Base-by-base conservation (phyloP, 2,329 filamentous ascomycete genomes). In the Xylariaceae sp. region DNA sequence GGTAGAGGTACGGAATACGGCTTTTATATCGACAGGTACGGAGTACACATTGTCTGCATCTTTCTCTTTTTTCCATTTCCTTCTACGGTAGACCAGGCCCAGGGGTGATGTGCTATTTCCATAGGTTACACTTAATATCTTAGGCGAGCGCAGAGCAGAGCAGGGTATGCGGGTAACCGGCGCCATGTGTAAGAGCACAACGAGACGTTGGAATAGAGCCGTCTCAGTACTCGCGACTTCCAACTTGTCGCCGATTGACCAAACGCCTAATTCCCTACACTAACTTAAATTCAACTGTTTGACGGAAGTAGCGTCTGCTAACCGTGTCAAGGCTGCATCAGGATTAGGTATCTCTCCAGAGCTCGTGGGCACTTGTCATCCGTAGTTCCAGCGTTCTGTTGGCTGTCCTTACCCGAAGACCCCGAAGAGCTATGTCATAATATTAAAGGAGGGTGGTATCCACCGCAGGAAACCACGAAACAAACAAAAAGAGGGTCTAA, bases 371-470 rank as follows among this genome's bases (percentile, higher is more conserved):
- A 42, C 30, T 23, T 44, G 13, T 39, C 45, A 45, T 17, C 51
- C 49, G 3, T 6, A 52, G 51, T 45, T 11, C 47, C 11, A 18
- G 7, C 34, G 37, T 53, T 4, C 50, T n/a, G 53, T 59, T 48
- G 53, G 53, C 44, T 50, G 52, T 44, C 56, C 48, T 11, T 47
- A 42, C 51, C 53, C 23, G 37, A 51, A 42, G 49, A 51, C 51
- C 53, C 23, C 23, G 49, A 45, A 30, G 44, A 51, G 18, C 37
- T 53, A 35, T 44, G 11, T 49, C 49, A 51, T 51, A 51, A 51
- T 51, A 52, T 47, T 59, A 51, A 54, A 59, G 52, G 52, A 59
- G 52, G 23, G 37, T 23, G 13, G 57, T 52, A 48, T 56, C 57
- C 57, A 59, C 57, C 30, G 13, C 42, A 42, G 8, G 9, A 42